A percentile compares a stretch with the other conserved stretches of the same genome.
Evolutionary conservation across 257 asterid species (phyloP).

Genomic region (Haberlea rhodopensis): DNA sequence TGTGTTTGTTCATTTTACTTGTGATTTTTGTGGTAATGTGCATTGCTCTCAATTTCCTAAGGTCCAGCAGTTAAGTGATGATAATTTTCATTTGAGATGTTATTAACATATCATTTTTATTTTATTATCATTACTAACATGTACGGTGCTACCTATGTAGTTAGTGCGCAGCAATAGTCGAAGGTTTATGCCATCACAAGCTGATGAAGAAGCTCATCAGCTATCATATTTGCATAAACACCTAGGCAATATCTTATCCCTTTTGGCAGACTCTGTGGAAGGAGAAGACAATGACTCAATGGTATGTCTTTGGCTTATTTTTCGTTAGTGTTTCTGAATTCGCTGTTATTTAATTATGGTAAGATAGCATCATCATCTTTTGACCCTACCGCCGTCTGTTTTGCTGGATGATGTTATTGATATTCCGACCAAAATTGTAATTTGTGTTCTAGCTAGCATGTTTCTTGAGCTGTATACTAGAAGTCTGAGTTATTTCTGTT

Average conservation of each 20-base stretch:
- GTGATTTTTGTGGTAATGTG: background rate
- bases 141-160: slow-evolving; percentile 40
- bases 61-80: background rate
- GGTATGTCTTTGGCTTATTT: slow-evolving; percentile 46
- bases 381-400: background rate
- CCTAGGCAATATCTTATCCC: slow-evolving; percentile 79
- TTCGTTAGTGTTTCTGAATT: slow-evolving; percentile 2
- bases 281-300: slow-evolving; percentile 77
- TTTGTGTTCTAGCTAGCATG: slow-evolving; percentile 3
- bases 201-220: slow-evolving; percentile 96
- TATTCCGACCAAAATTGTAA: background rate
- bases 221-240: slow-evolving; percentile 91
- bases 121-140: slow-evolving; percentile 20
- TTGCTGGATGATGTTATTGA: slow-evolving; percentile 1
- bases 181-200: slow-evolving; percentile 86
- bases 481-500: slow-evolving; percentile 27
- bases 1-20: background rate
- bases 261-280: slow-evolving; percentile 72
- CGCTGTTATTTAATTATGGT: slow-evolving; percentile 8
- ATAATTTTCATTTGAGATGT: background rate
- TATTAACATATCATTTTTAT: slow-evolving; percentile 9
- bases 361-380: slow-evolving; percentile 8
- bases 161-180: slow-evolving; percentile 95
- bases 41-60: background rate
- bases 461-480: slow-evolving; percentile 18